phyloP scores from a whole-genome alignment of 495 filamentous ascomycete genomes.

The Talaromyces thailandensis region DNA sequence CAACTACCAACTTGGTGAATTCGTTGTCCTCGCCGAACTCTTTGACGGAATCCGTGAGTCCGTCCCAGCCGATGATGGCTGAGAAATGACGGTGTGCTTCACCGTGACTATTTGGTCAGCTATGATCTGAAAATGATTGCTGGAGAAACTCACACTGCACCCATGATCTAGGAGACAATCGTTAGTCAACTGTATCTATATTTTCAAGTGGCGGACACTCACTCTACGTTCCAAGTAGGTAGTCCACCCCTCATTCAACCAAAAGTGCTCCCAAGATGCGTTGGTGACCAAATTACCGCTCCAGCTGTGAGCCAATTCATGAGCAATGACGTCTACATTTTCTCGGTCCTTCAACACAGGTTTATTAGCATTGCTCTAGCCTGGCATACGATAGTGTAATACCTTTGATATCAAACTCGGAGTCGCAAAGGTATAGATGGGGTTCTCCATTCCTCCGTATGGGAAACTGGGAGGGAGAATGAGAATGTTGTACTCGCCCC shows the following conservation, averaged over 20 bases:
- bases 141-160: slow-evolving; percentile 17
- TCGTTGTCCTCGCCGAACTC: slow-evolving; percentile 73
- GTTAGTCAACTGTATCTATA: slow-evolving; percentile 5
- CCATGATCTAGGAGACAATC: slow-evolving; percentile 16
- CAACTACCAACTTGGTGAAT: slow-evolving; percentile 83
- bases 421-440: slow-evolving; percentile 86
- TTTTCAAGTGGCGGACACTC: slow-evolving; percentile 8
- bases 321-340: slow-evolving; percentile 94
- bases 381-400: slow-evolving; percentile 8
- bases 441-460: slow-evolving; percentile 90
- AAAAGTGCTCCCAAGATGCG: slow-evolving; percentile 94
- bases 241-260: slow-evolving; percentile 96
- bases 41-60: slow-evolving; percentile 64
- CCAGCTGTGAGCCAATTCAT: slow-evolving; percentile 88
- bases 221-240: slow-evolving; percentile 82
- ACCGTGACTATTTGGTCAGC: slow-evolving; percentile 43
- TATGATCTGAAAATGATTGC: not conserved
- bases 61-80: slow-evolving; percentile 63
- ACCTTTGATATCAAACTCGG: slow-evolving; percentile 80
- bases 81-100: slow-evolving; percentile 85
- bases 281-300: slow-evolving; percentile 89
- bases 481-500: slow-evolving; percentile 91
- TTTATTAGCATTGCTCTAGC: not conserved
- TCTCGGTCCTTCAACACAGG: slow-evolving; percentile 56
- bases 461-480: slow-evolving; percentile 88